A percentile compares a stretch with the other conserved stretches of the same genome.
Conservation (phyloP, 2,329 filamentous ascomycete species). For the Aspergillus candidus region DNA sequence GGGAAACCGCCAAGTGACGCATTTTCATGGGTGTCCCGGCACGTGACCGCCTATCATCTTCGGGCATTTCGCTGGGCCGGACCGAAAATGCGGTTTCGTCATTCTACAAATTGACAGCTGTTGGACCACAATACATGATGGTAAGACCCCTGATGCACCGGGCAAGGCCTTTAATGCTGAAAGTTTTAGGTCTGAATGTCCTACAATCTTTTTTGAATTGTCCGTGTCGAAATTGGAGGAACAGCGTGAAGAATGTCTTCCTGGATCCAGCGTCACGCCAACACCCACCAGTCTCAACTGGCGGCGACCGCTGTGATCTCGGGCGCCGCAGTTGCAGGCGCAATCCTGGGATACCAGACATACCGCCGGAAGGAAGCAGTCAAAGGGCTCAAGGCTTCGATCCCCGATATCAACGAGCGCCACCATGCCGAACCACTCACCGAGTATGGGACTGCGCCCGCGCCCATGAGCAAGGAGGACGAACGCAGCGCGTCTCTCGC, state of each 20-base stretch:
- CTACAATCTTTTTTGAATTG: too few relatives aligned
- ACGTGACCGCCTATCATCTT: constrained; percentile 5
- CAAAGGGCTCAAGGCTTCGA: constrained; percentile 55
- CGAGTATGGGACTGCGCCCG: constrained; percentile 41
- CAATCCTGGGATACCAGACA: constrained; percentile 54
- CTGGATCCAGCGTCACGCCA: constrained; percentile 40
- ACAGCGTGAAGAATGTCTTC: constrained; percentile 33
- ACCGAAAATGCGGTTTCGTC: too few relatives aligned
- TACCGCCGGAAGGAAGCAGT: constrained; percentile 51
- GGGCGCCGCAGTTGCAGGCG: constrained; percentile 41
- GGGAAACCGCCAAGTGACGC: too few relatives aligned
- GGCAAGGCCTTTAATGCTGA: too few relatives aligned
- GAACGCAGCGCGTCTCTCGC: constrained; percentile 54
- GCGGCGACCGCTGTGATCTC: constrained; percentile 39
- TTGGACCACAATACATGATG: background rate
- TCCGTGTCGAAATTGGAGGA: background rate
- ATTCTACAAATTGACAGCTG: background rate
- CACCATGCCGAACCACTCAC: constrained; percentile 49
- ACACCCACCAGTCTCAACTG: constrained; percentile 39
- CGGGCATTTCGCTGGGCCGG: too few relatives aligned
- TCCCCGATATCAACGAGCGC: constrained; percentile 49
- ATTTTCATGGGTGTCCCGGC: background rate
- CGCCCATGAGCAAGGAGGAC: constrained; percentile 46
- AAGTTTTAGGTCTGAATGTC: too few relatives aligned
- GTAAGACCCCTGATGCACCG: too few relatives aligned